Evolutionary conservation across 2,329 filamentous ascomycete genomes (phyloP).

Genomic region (Sclerotinia glacialis): DNA sequence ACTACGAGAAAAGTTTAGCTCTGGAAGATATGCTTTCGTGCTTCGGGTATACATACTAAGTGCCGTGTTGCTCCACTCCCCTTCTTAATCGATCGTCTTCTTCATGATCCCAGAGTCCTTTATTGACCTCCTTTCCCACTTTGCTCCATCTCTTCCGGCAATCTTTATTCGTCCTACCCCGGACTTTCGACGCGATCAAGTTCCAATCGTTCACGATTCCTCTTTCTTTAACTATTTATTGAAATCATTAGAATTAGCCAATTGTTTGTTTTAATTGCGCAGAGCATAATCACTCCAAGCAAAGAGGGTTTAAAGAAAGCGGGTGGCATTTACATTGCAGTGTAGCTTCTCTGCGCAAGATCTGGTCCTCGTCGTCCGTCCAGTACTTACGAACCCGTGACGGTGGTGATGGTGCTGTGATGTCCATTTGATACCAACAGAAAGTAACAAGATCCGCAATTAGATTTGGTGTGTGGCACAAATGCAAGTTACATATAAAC

Average conservation of each 20-base stretch:
- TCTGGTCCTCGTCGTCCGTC: constrained; percentile 16
- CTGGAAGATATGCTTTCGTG: neutral
- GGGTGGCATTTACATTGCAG: constrained; percentile 16
- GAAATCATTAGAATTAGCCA: neutral
- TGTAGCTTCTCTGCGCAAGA: constrained; percentile 17
- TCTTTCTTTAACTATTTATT: constrained; percentile 10
- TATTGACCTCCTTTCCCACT: constrained; percentile 18
- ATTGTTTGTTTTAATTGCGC: neutral
- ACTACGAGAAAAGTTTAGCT: constrained; percentile 4
- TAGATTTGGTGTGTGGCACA: constrained; percentile 19
- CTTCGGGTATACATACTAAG: constrained; percentile 5
- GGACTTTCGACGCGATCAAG: constrained; percentile 18
- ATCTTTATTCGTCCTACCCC: constrained; percentile 17
- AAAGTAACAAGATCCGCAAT: constrained; percentile 15
- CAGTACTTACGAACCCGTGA: constrained; percentile 18
- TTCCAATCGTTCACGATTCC: constrained; percentile 19
- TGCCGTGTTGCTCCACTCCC: constrained; percentile 13
- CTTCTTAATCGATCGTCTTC: constrained; percentile 9
- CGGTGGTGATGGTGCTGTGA: constrained; percentile 13
- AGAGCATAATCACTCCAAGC: neutral
- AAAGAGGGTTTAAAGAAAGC: neutral
- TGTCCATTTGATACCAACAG: constrained; percentile 16
- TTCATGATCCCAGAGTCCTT: constrained; percentile 18
- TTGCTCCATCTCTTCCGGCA: constrained; percentile 19
- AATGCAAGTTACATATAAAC: constrained; percentile 16